phyloP scores from a whole-genome alignment of 176 grass and related monocot species.

The Tillandsia leiboldiana region DNA sequence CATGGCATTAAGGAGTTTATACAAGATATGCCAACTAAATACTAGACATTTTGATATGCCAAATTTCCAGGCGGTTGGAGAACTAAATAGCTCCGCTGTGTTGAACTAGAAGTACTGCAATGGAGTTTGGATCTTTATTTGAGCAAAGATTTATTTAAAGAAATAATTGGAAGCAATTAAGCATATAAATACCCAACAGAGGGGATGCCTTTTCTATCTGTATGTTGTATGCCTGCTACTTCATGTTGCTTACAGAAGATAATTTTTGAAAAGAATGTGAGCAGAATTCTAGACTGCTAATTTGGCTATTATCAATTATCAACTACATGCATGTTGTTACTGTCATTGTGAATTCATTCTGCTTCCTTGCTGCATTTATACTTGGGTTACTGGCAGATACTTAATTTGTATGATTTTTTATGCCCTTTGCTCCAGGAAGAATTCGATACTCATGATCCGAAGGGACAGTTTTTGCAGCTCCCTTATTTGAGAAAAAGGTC shows the following conservation, averaged over 20 bases:
- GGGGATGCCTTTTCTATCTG: too few relatives aligned
- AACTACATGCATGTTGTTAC: not conserved
- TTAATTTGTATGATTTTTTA: constrained; percentile 20
- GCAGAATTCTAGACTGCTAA: not conserved
- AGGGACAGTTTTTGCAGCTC: constrained; percentile 47
- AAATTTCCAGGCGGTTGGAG: too few relatives aligned
- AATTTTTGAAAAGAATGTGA: not conserved
- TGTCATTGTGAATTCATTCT: not conserved
- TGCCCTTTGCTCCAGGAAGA: constrained; percentile 45
- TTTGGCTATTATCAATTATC: constrained; percentile 1
- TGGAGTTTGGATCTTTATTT: too few relatives aligned
- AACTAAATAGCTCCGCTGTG: too few relatives aligned
- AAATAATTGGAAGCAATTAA: too few relatives aligned
- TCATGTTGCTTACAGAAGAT: not conserved
- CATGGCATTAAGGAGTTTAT: too few relatives aligned
- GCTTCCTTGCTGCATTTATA: not conserved
- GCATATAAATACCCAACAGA: too few relatives aligned
- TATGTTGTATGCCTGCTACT: not conserved
- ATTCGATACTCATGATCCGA: constrained; percentile 86
- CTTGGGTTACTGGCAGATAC: not conserved
- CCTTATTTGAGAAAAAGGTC: constrained; percentile 86
- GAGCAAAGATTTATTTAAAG: too few relatives aligned
- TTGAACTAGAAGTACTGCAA: too few relatives aligned
- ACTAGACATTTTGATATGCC: too few relatives aligned
- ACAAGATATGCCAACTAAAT: too few relatives aligned